Base-by-base conservation (phyloP, 2,329 filamentous ascomycete genomes). In the Bipolaris sorokiniana region DNA sequence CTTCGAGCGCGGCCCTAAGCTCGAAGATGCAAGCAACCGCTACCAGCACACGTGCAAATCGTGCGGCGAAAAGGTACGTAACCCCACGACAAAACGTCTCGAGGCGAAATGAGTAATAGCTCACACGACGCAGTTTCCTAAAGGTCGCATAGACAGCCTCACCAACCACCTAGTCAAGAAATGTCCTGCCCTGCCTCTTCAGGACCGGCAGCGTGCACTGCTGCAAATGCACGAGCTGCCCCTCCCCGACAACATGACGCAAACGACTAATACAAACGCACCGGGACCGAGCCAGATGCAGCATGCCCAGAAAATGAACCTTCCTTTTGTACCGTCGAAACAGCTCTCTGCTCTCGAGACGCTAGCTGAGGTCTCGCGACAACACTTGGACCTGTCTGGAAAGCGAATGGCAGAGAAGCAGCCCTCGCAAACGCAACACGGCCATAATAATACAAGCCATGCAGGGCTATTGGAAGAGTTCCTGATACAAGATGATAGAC, bases 21-120 rank as follows among this genome's bases (percentile, higher is more conserved):
- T 97, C 69, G 87, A 89, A 72, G 92, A 97, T 79, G 89, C 90
- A 63, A 95, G 91, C 80, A 97, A 96, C 76, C 87, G 93, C 56
- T 97, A 97, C 73, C 88, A 91, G 68, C 91, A 97, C 73, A 95
- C 90, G 11, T 97, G 92, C 85, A 94, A 90, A 76, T 84, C 88
- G 64, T 96, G 92, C 75, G 91, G 91, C 65, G 90, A 95, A 77
- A 89, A 90, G 67, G 79, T 80, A 51, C 41, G 58, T 56, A 48
- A 52, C 60, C 64, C 59, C 65, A 28, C 52, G 51, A 60, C 59
- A 63, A 58, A 44, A 54, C 42, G 47, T 18, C 26, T 20, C 54
- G 54, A 51, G 31, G 13, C 18, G 42, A 55, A 45, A 48, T 51
- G 48, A 38, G 44, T n/a, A 54, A 49, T 28, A 46, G 73, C 65